Evolutionary conservation across 2,329 filamentous ascomycete species (phyloP), one percentile per base, ranked within the genome.

Genomic region (Lasiodiplodia citricola): DNA sequence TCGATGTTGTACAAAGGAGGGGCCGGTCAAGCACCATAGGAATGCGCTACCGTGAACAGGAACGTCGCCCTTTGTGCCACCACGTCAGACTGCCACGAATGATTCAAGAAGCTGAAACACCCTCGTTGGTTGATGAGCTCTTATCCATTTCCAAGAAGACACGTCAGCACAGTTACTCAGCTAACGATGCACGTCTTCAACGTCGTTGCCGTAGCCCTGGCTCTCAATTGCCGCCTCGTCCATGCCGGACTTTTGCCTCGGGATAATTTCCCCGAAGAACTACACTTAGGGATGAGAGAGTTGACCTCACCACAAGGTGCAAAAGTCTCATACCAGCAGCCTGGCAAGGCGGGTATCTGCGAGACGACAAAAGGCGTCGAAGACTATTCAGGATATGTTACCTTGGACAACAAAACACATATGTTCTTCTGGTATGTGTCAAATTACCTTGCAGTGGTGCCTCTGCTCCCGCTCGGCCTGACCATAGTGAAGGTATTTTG

Each of bases 381-480:
- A 63, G 76, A 78, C 55, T 80, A 80, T 74, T 71, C 77, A 1
- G 78, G 78, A 25, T 80, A 79, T 65, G 78, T 80, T 68, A 78
- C 74, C 68, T 70, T 79, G 58, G 72, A 77, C 54, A 73, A 74
- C n/a, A 76, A 72, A 38, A 78, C 75, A 31, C 76, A 81, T 66
- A 79, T 80, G 77, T 81, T 80, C 69, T 82, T 83, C 69, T 83
- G 82, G 82, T 84, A 31, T 11, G 37, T 21, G 14, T 23, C 31
- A 7, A 21, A 7, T 23, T 10, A 3, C 6, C 21, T 16, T 10
- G 0, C 3, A 16, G 21, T n/a, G 8, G 2, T 21, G 13, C 16
- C n/a, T 8, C 10, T 21, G 2, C 13, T 54, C 13, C 11, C 11
- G 18, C 47, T 23, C 4, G 21, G 11, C 3, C 38, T 38, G 6